Base-by-base conservation (phyloP, 2,329 filamentous ascomycete genomes). In the Leptographium wingfieldii region DNA sequence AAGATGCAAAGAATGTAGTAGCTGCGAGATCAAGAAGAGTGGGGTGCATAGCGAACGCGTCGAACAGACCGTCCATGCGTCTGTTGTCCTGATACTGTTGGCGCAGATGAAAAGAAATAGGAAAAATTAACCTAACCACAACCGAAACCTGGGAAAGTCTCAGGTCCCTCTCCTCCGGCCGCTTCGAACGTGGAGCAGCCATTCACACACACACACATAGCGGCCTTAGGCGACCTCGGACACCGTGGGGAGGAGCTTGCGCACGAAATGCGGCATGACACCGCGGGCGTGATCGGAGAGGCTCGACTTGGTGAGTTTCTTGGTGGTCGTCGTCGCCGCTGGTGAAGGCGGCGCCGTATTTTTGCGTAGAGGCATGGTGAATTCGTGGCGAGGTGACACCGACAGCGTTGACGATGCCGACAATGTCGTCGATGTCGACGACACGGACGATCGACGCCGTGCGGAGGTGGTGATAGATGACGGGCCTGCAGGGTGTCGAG, bases 401-500 rank as follows among this genome's bases (percentile, higher is more conserved):
- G 61, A 38, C 56, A 52, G 22, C 55, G 60, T 40, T 52, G 53
- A 48, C 29, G 55, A 43, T n/a, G 70, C 68, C 66, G 72, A 72
- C 67, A 70, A 66, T 65, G 73, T 66, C 65, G 70, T 65, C 63
- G 67, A 61, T 56, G 63, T 63, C 59, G 63, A 64, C 56, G 63
- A 69, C 58, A 62, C 63, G 43, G 62, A 64, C 60, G 64, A 69
- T 59, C 64, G 65, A 66, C 68, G 64, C 65, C 67, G 58, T 59
- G 69, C 71, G 68, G 73, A 68, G 69, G 76, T 73, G 72, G 70
- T 70, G 62, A 72, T 70, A 72, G 73, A 76, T 76, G 80, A 84
- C 81, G 81, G 81, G 81, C 79, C 81, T 80, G 79, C 79, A 79
- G 80, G 80, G 74, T 70, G 72, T 69, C 74, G 73, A 57, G 58